Conservation (phyloP, 179 eudicot species). For the Patellifolia procumbens region DNA sequence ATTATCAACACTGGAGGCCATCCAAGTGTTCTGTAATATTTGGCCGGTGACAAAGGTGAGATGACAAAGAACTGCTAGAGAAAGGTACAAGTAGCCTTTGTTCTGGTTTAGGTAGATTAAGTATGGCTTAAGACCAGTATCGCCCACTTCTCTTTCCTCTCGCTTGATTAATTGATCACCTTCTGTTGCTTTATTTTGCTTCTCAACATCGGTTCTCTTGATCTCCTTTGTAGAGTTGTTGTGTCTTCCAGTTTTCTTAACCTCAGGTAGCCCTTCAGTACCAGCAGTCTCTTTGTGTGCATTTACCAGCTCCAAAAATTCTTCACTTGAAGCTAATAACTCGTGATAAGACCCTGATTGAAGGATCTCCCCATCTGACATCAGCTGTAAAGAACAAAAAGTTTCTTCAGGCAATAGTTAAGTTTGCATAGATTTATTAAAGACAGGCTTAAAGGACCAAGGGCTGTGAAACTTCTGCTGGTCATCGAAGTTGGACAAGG, state of each 20-base stretch:
- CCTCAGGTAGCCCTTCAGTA: conserved; percentile 44
- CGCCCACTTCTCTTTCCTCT: conserved; percentile 75
- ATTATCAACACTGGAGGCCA: conserved; percentile 70
- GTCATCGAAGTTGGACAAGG: neutral
- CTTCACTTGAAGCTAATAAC: conserved; percentile 50
- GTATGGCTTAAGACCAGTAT: conserved; percentile 64
- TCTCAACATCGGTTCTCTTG: conserved; percentile 24
- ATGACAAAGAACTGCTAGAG: conserved; percentile 47
- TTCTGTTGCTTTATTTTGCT: conserved; percentile 27
- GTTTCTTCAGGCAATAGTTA: neutral
- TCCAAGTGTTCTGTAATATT: conserved; percentile 64
- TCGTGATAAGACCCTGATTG: conserved; percentile 51
- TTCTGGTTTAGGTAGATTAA: conserved; percentile 53
- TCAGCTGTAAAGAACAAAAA: conserved; percentile 41
- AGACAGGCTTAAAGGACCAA: neutral
- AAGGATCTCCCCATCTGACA: conserved; percentile 59
- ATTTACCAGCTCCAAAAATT: conserved; percentile 55
- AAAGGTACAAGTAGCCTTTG: conserved; percentile 52
- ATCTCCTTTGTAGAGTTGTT: conserved; percentile 37
- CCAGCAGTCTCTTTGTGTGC: conserved; percentile 81
- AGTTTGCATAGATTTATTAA: neutral
- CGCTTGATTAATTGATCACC: conserved; percentile 56
- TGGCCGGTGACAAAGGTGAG: conserved; percentile 43
- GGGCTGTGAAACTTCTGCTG: neutral
- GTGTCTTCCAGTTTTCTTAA: conserved; percentile 21